Conservation (phyloP, 257 asterid species). For the Solanum habrochaites region DNA sequence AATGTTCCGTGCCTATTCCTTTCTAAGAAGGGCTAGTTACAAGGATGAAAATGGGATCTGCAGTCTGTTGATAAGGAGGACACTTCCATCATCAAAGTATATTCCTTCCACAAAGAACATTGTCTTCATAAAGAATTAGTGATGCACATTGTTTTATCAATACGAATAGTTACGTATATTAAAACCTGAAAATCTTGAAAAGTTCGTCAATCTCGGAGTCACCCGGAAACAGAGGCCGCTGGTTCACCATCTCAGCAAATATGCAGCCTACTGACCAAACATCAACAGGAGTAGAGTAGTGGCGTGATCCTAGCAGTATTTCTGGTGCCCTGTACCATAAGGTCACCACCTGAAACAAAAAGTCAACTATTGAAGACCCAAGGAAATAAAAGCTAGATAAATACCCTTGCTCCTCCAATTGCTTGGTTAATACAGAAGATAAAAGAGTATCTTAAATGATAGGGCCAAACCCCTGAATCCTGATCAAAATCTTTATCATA, state of each 20-base stretch:
- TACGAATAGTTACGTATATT: background rate
- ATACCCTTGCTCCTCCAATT: background rate
- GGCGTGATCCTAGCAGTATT: slow-evolving; percentile 83
- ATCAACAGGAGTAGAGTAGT: slow-evolving; percentile 94
- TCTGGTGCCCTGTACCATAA: slow-evolving; percentile 99
- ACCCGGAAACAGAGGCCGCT: slow-evolving; percentile 73
- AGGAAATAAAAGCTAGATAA: background rate
- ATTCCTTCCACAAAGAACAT: background rate
- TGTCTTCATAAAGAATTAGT: background rate
- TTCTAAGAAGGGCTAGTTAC: background rate
- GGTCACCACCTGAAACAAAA: slow-evolving; percentile 69
- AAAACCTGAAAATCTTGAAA: slow-evolving; percentile 74
- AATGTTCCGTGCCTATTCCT: background rate
- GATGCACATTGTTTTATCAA: background rate
- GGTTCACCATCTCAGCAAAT: slow-evolving; percentile 95
- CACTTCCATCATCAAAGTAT: background rate
- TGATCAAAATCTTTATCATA: background rate
- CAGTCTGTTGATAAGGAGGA: background rate
- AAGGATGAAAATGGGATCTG: background rate
- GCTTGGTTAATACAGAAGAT: background rate
- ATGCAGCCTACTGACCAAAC: slow-evolving; percentile 97
- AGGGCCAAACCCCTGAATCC: background rate
- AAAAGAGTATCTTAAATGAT: background rate
- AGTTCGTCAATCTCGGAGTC: slow-evolving; percentile 95
- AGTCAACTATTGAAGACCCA: background rate